Conservation (phyloP, 768 basidiomycete genomes). For the Leccinum uliginosum region DNA sequence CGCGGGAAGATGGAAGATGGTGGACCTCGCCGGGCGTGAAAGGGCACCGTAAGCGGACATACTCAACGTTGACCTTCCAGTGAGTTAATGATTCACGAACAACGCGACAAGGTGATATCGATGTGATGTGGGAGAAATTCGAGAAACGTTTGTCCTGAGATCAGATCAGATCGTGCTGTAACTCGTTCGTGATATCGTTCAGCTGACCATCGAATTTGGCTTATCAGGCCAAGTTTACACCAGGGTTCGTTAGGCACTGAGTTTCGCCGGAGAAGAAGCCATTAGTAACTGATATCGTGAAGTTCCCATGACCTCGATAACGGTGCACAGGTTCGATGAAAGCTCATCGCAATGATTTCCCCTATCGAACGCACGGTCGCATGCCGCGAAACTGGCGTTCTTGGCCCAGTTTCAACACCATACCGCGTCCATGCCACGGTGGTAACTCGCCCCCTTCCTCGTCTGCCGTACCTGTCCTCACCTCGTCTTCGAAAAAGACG, state of each 20-base stretch:
- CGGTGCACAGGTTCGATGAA: background rate
- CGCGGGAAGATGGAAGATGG: constrained; percentile 39
- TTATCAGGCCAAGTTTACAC: background rate
- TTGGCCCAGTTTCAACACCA: constrained; percentile 53
- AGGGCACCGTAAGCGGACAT: constrained; percentile 77
- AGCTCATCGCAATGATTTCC: background rate
- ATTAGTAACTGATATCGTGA: background rate
- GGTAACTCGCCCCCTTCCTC: constrained; percentile 18
- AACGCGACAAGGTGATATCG: background rate
- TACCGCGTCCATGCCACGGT: constrained; percentile 45
- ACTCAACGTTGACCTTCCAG: background rate
- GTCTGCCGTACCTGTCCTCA: constrained; percentile 33
- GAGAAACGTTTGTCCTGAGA: background rate
- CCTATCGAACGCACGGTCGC: constrained; percentile 8
- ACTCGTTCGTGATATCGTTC: background rate
- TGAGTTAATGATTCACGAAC: background rate
- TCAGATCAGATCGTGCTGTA: background rate
- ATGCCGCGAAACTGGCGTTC: constrained; percentile 44
- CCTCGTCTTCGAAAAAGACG: constrained; percentile 73
- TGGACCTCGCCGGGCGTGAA: constrained; percentile 23
- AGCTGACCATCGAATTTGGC: background rate
- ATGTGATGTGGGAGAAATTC: background rate
- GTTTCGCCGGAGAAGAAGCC: background rate
- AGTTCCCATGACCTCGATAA: background rate
- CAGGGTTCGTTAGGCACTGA: background rate